Evolutionary conservation across 768 basidiomycete species (phyloP).

Genomic region (Hericium alpestre): DNA sequence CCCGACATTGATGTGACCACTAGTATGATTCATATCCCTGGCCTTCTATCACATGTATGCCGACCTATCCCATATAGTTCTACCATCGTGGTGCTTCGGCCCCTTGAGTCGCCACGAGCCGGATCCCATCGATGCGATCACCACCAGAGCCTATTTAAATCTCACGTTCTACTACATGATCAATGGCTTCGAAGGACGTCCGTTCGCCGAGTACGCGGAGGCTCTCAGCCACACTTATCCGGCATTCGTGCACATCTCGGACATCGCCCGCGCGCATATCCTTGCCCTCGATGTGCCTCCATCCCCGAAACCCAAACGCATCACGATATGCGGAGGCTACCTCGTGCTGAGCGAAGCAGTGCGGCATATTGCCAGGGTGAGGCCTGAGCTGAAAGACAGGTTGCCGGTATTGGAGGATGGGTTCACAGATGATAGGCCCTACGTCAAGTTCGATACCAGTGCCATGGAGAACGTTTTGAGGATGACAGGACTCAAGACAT

Average conservation of each 20-base stretch:
- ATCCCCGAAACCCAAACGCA: slow-evolving; percentile 11
- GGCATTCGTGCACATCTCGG: slow-evolving; percentile 17
- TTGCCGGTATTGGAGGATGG: background rate
- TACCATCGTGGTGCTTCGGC: slow-evolving; percentile 20
- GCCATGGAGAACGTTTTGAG: background rate
- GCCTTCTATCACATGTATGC: background rate
- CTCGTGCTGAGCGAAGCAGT: slow-evolving; percentile 16
- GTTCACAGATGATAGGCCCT: background rate
- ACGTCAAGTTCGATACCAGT: background rate
- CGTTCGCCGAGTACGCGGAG: slow-evolving; percentile 2
- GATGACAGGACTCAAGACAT: background rate
- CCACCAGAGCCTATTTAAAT: slow-evolving; percentile 13
- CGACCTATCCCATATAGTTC: slow-evolving; percentile 12
- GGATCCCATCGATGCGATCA: slow-evolving; percentile 3
- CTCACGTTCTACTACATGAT: slow-evolving; percentile 15
- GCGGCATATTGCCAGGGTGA: slow-evolving; percentile 8
- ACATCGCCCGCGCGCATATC: slow-evolving; percentile 20
- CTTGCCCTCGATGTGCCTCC: slow-evolving; percentile 12
- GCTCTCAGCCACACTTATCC: slow-evolving; percentile 10
- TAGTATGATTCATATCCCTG: background rate
- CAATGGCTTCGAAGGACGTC: slow-evolving; percentile 4
- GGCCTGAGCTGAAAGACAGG: slow-evolving; percentile 11
- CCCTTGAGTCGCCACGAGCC: slow-evolving; percentile 13
- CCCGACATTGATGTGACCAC: slow-evolving; percentile 1
- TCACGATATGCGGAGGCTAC: slow-evolving; percentile 14